Base-by-base conservation (phyloP, 768 basidiomycete genomes). In the Amanita rimosa region DNA sequence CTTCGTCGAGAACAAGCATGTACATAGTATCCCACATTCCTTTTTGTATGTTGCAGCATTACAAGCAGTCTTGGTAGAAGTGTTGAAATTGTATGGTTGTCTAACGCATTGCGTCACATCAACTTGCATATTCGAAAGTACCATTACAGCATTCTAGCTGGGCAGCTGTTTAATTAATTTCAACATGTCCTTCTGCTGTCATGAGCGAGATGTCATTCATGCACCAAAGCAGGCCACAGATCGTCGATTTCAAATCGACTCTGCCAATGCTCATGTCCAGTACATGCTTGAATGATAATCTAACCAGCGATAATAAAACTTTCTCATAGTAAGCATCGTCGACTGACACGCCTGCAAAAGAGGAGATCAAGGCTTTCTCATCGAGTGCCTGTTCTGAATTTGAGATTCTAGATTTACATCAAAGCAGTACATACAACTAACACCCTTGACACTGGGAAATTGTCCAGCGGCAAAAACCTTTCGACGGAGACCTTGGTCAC, bases 91-190 rank as follows among this genome's bases (percentile, higher is more conserved):
- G 35, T 17, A 16, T 19, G 11, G 35, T 36, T 31, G 22, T 26
- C 26, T 17, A 46, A 34, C 21, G 14, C 29, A 34, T 36, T 11
- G n/a, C 21, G 34, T 35, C 26, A 27, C 26, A 27, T 44, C 7
- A 22, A 22, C 22, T 22, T 22, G 22, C 22, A 22, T 6, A 24
- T 3, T 21, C n/a, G 26, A 31, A n/a, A 9, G 39, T 29, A 48
- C 10, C 31, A 48, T 45, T 60, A 59, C 40, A 52, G 56, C 34
- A 61, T 67, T 48, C 48, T 73, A 27, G 75, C 74, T 0, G 74
- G 75, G 1, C 65, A 69, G 54, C 59, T 79, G 11, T 82, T 78
- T 54, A 74, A 80, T 58, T 68, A 76, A 0, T 58, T 68, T 35
- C 57, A 59, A 4, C 64, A 69, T 44, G 52, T 61, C 31, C 57